Evolutionary conservation across 139 green algal species (phyloP).

Genomic region (Pseudopediastrum boryanum): DNA sequence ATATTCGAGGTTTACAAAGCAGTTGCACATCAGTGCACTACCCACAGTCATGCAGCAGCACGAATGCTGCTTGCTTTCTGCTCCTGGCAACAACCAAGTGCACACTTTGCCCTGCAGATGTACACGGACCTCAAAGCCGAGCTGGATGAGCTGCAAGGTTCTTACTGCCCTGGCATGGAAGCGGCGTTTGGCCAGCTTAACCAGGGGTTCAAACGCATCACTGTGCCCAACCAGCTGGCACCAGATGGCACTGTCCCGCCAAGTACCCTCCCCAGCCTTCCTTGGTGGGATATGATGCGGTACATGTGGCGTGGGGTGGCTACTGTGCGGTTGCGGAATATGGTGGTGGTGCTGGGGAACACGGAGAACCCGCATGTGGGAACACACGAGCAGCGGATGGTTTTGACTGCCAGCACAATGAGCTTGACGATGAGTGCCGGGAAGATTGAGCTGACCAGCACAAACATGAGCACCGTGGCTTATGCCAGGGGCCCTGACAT

Average conservation of each 20-base stretch:
- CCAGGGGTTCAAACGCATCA: constrained; percentile 40
- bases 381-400: constrained; percentile 36
- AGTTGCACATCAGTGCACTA: too few relatives aligned
- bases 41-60: too few relatives aligned
- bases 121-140: constrained; percentile 68
- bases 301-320: constrained; percentile 65
- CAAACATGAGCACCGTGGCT: constrained; percentile 35
- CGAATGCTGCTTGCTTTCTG: too few relatives aligned
- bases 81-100: too few relatives aligned
- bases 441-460: constrained; percentile 34
- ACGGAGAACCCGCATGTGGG: constrained; percentile 29
- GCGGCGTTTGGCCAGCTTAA: constrained; percentile 51
- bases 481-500: constrained; percentile 24
- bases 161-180: constrained; percentile 61
- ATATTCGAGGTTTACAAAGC: too few relatives aligned
- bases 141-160: constrained; percentile 40
- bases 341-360: constrained; percentile 29
- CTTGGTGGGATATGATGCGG: constrained; percentile 45
- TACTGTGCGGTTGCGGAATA: not conserved
- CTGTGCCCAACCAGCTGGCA: constrained; percentile 54
- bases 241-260: constrained; percentile 33
- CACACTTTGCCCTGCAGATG: constrained; percentile 36
- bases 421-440: constrained; percentile 13
- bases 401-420: constrained; percentile 38
- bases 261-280: constrained; percentile 21